phyloP scores from a whole-genome alignment of 495 filamentous ascomycete genomes.

The Aspergillus bridgeri region DNA sequence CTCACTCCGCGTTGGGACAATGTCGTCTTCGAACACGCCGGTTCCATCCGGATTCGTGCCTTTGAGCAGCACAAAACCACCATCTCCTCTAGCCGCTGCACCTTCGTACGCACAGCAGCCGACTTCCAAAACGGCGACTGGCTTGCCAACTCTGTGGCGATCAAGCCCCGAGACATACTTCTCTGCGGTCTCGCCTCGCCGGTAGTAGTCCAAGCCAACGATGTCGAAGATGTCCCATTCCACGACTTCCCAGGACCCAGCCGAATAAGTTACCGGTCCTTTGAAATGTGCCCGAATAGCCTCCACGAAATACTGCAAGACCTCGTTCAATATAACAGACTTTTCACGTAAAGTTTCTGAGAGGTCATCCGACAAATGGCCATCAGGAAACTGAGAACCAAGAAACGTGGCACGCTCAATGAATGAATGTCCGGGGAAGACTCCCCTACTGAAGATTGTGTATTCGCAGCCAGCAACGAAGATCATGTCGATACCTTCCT shows the following conservation, averaged over 20 bases:
- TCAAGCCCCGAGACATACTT: slow-evolving; percentile 7
- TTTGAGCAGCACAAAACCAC: slow-evolving; percentile 10
- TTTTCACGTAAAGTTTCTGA: background rate
- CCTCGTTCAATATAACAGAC: background rate
- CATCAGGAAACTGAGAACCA: background rate
- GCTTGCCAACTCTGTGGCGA: slow-evolving; percentile 2
- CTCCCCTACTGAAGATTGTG: slow-evolving; percentile 9
- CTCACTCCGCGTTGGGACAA: slow-evolving; percentile 12
- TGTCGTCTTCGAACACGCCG: slow-evolving; percentile 6
- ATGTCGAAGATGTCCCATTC: slow-evolving; percentile 12
- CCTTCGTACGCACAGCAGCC: slow-evolving; percentile 16
- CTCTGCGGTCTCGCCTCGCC: slow-evolving; percentile 9
- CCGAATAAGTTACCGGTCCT: slow-evolving; percentile 5
- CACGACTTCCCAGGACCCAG: slow-evolving; percentile 12
- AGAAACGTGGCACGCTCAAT: slow-evolving; percentile 5
- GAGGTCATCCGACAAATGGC: background rate
- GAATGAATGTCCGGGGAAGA: slow-evolving; percentile 8
- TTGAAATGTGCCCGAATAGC: background rate
- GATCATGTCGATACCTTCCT: background rate
- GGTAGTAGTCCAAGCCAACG: slow-evolving; percentile 11
- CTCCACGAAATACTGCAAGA: background rate
- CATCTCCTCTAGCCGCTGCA: slow-evolving; percentile 8
- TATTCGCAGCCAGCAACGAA: slow-evolving; percentile 12
- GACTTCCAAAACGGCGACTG: slow-evolving; percentile 13
- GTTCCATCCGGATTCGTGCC: slow-evolving; percentile 11